Evolutionary conservation across 306 rosid species (phyloP).

Genomic region (Fragaria ananassa): DNA sequence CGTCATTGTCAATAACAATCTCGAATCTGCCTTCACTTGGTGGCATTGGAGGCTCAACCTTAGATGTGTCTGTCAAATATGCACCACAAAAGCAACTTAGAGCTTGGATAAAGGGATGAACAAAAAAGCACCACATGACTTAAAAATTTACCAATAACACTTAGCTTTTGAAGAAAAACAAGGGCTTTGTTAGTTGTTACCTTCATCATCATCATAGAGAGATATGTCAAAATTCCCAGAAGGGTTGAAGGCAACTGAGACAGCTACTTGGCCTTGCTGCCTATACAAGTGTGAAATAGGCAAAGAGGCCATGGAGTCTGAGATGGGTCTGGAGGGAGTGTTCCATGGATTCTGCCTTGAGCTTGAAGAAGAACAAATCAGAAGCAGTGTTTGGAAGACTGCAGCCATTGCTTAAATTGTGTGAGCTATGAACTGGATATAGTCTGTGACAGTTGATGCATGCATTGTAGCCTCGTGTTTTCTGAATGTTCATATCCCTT

Average conservation of each 20-base stretch:
- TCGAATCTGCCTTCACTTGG: slow-evolving; percentile 82
- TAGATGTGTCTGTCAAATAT: slow-evolving; percentile 42
- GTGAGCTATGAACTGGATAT: not conserved
- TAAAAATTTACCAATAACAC: not conserved
- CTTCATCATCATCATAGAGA: slow-evolving; percentile 53
- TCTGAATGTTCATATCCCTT: slow-evolving; percentile 29
- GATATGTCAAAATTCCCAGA: slow-evolving; percentile 85
- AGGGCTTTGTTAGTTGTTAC: slow-evolving; percentile 23
- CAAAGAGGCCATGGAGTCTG: slow-evolving; percentile 25
- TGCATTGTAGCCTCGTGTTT: slow-evolving; percentile 41
- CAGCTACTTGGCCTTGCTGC: slow-evolving; percentile 41
- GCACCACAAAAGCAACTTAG: not conserved
- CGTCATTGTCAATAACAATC: slow-evolving; percentile 55
- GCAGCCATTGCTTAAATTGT: slow-evolving; percentile 37
- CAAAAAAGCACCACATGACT: not conserved
- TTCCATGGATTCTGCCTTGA: slow-evolving; percentile 42
- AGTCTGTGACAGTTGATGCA: slow-evolving; percentile 28
- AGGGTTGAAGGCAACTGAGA: slow-evolving; percentile 81
- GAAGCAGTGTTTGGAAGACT: slow-evolving; percentile 47
- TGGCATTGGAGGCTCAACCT: slow-evolving; percentile 72
- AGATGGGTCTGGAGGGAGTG: slow-evolving; percentile 35
- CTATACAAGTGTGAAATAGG: slow-evolving; percentile 18
- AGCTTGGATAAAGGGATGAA: not conserved
- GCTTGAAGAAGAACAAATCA: slow-evolving; percentile 39
- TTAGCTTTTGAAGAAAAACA: not conserved